Base-by-base conservation (phyloP, 164 flowering plant genomes). In the Echeveria elegans region DNA sequence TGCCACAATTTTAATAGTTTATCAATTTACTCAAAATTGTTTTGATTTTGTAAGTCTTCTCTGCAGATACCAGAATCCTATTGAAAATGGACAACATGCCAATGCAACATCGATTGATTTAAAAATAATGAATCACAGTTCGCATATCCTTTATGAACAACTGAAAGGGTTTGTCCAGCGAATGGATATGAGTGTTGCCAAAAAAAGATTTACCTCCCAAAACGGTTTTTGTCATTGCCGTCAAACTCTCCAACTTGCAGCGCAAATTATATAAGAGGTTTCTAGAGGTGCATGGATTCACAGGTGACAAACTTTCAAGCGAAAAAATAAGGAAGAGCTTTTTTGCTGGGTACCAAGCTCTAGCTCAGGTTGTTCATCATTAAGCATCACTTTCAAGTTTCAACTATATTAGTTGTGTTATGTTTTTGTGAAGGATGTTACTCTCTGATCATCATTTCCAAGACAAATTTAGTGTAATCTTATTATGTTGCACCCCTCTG, bases 81-180 rank as follows among this genome's bases (percentile, higher is more conserved):
- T 95, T 38, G 94, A 87, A 77, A 85, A 91, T 79, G 99, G 99
- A 30, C 99, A 95, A 69, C 97, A 89, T 76, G 80, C 96, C 30
- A 95, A 95, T 81, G 88, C 96, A 30, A 91, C 97, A 8, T 74
- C 82, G 52, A 78, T 76, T 47, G 99, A 95, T 81, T 97, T 95
- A 29, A 91, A 90, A 72, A 86, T 92, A 61, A 95, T 95, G 99
- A 95, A 84, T 75, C 96, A 91, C 71, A 79, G 99, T 73, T 95
- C 97, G 65, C 97, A 95, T 77, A 95, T 95, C 71, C 92, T 95
- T 26, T 86, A 95, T 76, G 96, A 92, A 80, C 94, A 95, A 69
- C 72, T 95, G 62, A 95, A 92, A 80, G 99, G 99, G 28, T 91
- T 91, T 82, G 99, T 95, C 66, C 97, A 95, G 65, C 77, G 99